Evolutionary conservation across 2,329 filamentous ascomycete species (phyloP), one percentile per base, ranked within the genome.

Genomic region (Amphichorda felina): DNA sequence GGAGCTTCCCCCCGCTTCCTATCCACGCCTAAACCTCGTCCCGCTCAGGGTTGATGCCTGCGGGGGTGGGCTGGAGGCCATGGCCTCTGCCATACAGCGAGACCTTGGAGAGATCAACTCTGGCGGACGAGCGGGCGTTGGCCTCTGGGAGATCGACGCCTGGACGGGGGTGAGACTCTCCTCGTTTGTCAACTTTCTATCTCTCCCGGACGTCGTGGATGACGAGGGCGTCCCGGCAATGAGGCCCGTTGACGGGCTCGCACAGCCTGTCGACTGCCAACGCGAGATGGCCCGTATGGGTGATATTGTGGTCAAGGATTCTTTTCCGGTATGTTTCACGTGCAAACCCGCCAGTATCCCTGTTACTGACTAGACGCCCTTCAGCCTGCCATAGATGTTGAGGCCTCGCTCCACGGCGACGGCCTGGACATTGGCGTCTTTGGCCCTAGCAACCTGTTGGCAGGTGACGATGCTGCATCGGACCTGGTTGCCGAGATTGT

Each of bases 101-200:
- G 83, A 93, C 46, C 56, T 94, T 1, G 61, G 70, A 25, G 51
- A 61, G 4, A 79, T 94, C 25, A 69, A 44, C 9, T 38, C 40
- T 66, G 15, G 65, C 45, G 18, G 55, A 57, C 2, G 68, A 64
- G 32, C 75, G 75, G 48, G 67, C 2, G 75, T 75, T 0, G 75
- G 75, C 2, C 59, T 94, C 2, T 74, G 72, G 59, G 79, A 94
- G 51, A 78, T 94, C 26, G 56, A 65, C 15, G 55, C 66, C 13
- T 94, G 86, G 86, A 89, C 83, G 0, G 81, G 80, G 0, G 57
- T 86, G 2, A 63, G 56, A 36, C 55, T 94, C 1, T 71, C 82
- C 45, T 76, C 71, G 0, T 89, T 84, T 57, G 75, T 94, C 46
- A 95, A 95, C 52, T 91, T 94, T 43, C 55, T 94, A 14, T 75